Conservation (phyloP, 345 rosid species). For the Murraya paniculata region DNA sequence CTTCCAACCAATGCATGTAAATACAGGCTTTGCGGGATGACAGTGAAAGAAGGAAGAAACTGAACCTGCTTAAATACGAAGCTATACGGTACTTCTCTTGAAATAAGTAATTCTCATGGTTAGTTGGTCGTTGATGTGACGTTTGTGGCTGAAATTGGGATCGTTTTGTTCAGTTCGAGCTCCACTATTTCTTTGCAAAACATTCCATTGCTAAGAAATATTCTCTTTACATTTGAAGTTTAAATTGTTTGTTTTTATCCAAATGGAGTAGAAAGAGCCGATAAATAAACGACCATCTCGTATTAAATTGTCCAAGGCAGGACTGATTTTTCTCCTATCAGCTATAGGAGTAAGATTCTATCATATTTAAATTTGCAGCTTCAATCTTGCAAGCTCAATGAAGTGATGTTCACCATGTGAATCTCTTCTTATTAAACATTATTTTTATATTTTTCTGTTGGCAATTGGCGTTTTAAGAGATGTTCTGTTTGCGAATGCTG, state of each 20-base stretch:
- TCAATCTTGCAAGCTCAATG: not conserved
- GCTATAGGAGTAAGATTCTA: not conserved
- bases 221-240: not conserved
- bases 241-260: not conserved
- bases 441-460: too few species aligned
- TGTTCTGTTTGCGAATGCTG: too few species aligned
- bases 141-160: not conserved
- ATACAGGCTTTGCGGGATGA: slow-evolving; percentile 69
- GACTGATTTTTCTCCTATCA: too few species aligned
- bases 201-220: too few species aligned
- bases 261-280: not conserved
- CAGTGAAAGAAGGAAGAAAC: slow-evolving; percentile 76
- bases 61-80: slow-evolving; percentile 82
- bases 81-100: slow-evolving; percentile 62
- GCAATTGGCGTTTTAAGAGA: too few species aligned
- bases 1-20: slow-evolving; percentile 21
- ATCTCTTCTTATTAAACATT: not conserved
- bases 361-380: not conserved
- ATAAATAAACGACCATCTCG: not conserved
- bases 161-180: too few species aligned
- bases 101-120: slow-evolving; percentile 27
- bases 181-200: too few species aligned
- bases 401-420: not conserved
- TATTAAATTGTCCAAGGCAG: not conserved
- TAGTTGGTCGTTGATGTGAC: not conserved